Conservation (phyloP, 108 stramenopile species). For the Halocafeteria seosinensis region DNA sequence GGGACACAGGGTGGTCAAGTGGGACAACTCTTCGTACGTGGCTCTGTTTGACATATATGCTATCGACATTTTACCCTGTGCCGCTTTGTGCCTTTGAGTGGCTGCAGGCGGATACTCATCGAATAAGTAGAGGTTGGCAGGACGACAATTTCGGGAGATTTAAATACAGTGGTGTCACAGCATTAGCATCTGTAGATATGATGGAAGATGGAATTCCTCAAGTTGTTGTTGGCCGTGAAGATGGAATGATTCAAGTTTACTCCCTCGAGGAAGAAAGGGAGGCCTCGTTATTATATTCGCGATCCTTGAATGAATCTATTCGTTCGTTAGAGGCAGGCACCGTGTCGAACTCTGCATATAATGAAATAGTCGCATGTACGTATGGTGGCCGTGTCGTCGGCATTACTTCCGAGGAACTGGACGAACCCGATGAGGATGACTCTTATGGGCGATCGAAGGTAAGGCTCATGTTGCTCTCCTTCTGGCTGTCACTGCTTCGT, state of each 20-base stretch:
- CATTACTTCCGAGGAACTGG: not conserved
- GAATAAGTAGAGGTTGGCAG: not conserved
- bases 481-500: not conserved
- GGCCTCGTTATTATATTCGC: not conserved
- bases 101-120: no score
- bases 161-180: not conserved
- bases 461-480: not conserved
- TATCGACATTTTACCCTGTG: no score
- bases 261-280: not conserved
- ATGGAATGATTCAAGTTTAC: not conserved
- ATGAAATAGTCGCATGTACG: not conserved
- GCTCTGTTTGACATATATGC: no score
- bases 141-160: not conserved
- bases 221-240: not conserved
- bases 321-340: not conserved
- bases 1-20: no score
- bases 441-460: not conserved
- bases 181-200: not conserved
- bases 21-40: no score
- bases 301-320: not conserved
- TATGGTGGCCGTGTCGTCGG: not conserved
- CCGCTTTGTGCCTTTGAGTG: no score
- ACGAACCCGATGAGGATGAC: not conserved
- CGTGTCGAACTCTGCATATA: not conserved
- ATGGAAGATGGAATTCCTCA: not conserved